Conservation (phyloP, 148 eudicot genomes). For the Dysphania ambrosioides region DNA sequence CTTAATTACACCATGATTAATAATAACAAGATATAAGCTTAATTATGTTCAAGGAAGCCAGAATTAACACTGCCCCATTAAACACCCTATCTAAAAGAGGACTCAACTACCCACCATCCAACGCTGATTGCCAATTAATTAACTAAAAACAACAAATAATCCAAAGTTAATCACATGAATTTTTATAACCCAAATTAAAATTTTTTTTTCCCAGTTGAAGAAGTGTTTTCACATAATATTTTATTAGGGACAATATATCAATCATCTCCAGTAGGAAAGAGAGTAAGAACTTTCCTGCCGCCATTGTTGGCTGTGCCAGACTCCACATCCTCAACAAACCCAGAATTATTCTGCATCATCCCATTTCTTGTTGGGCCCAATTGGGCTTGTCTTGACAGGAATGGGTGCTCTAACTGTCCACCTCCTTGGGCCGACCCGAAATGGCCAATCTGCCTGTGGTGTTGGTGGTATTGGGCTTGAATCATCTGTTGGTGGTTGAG, state of each 20-base stretch:
- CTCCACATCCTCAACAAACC: constrained; percentile 68
- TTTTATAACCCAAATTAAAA: constrained; percentile 8
- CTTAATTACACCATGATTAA: constrained; percentile 28
- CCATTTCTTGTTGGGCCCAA: constrained; percentile 43
- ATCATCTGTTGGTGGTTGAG: constrained; percentile 49
- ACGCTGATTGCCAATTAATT: constrained; percentile 17
- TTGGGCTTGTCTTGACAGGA: constrained; percentile 53
- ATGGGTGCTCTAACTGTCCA: constrained; percentile 55
- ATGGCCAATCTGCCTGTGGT: constrained; percentile 56
- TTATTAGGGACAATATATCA: constrained; percentile 21
- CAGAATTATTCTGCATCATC: constrained; percentile 41
- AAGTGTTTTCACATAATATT: background rate
- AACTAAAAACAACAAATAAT: constrained; percentile 18
- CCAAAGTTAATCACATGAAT: constrained; percentile 22
- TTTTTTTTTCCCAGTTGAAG: background rate
- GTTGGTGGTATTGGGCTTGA: constrained; percentile 43
- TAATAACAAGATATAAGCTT: background rate
- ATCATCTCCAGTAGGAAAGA: constrained; percentile 77
- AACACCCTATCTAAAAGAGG: background rate
- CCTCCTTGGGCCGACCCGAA: constrained; percentile 39
- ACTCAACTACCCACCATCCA: constrained; percentile 7
- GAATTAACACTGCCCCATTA: constrained; percentile 23
- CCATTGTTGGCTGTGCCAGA: constrained; percentile 40
- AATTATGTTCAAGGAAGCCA: constrained; percentile 21
- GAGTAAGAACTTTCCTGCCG: constrained; percentile 63